Base-by-base conservation (phyloP, 2,329 filamentous ascomycete genomes). In the Aspergillus pseudotamarii region DNA sequence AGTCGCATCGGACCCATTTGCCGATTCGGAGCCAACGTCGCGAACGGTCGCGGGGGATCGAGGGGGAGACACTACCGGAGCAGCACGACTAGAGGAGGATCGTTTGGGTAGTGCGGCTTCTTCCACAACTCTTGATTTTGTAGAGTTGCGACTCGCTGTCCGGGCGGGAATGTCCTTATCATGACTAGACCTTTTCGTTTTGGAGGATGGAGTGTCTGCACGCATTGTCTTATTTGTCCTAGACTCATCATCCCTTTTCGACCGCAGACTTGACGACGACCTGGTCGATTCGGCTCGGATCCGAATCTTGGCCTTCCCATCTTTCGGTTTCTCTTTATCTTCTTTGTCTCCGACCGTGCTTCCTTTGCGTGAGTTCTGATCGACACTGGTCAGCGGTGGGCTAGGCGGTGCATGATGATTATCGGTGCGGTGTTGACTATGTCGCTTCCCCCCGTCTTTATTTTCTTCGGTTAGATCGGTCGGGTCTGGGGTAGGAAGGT, bases 401-500 rank as follows among this genome's bases (percentile, higher is more conserved):
- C 81, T 84, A 16, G 81, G 82, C 59, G 81, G 81, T 34, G 79
- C 77, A 66, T 78, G 71, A 48, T 73, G 73, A 59, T 73, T 71
- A 58, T 73, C 71, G 5, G 67, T 68, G 38, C 69, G 72, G 41
- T 66, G 61, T 32, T 72, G 64, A 59, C 60, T 66, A 53, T 66
- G 62, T 54, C 67, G 70, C 64, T 73, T 72, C 57, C 69, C 63
- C 54, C 80, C 77, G 50, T 83, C 82, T 59, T 64, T 66, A 58
- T 80, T 81, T 28, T 78, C 79, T 26, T 83, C 81, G 58, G 88
- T 87, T 26, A 91, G 70, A 72, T 93, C 90, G 26, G 90, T 93
- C 26, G 89, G 84, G 64, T 93, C 90, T 21, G 91, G 91, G 1
- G 91, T 93, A 66, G 87, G 83, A 64, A 83, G 78, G 61, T 76